Percentiles rank a stretch among this genome's conserved stretches.
phyloP scores from a whole-genome alignment of 208 protist species.

The Trypanosoma congolense region DNA sequence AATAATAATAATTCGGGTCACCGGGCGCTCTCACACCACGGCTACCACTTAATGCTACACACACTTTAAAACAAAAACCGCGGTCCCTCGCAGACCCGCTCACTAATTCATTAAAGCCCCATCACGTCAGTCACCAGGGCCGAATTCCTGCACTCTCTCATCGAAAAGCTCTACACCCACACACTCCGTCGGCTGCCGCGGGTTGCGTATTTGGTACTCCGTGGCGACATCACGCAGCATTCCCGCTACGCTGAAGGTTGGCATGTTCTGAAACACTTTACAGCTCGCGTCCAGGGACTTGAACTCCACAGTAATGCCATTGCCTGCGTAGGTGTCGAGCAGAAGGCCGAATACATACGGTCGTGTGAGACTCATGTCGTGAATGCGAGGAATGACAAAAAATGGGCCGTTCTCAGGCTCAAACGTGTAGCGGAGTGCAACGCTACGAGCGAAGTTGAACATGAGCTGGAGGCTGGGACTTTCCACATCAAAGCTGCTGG shows the following conservation, averaged over 20 bases:
- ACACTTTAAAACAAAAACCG: no score
- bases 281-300: conserved; percentile 49
- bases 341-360: conserved; percentile 72
- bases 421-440: conserved; percentile 66
- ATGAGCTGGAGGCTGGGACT: conserved; percentile 60
- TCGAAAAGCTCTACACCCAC: conserved; percentile 52
- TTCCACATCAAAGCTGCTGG: conserved; percentile 67
- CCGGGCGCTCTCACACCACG: no score
- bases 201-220: conserved; percentile 70
- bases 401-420: conserved; percentile 65
- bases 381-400: conserved; percentile 67
- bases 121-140: conserved; percentile 28
- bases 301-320: conserved; percentile 71
- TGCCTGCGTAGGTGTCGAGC: conserved; percentile 59
- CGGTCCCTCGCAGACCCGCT: no score
- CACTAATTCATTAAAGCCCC: no score
- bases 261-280: conserved; percentile 77
- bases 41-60: no score
- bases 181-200: conserved; percentile 53
- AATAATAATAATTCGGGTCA: no score
- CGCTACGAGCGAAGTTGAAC: conserved; percentile 76
- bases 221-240: conserved; percentile 50
- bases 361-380: conserved; percentile 43
- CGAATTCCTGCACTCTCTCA: conserved; percentile 65
- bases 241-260: conserved; percentile 41